Evolutionary conservation across 306 rosid species (phyloP).

Genomic region (Prunus mongolica): DNA sequence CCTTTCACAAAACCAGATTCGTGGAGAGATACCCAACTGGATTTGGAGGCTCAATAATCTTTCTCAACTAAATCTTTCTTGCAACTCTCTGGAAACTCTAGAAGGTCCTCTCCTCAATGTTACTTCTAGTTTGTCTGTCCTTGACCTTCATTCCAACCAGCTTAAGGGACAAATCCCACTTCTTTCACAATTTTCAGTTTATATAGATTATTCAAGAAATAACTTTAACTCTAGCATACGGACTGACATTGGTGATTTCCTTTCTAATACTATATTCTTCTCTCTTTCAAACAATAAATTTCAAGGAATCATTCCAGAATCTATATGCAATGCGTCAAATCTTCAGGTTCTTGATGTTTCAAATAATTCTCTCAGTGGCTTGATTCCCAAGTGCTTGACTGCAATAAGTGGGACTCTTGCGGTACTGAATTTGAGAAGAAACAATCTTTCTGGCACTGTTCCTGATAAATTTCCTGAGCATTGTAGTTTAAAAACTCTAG

Average conservation of each 20-base stretch:
- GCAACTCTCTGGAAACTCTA: slow-evolving; percentile 11
- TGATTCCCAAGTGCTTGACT: slow-evolving; percentile 17
- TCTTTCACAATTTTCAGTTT: neutral
- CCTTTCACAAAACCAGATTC: slow-evolving; percentile 43
- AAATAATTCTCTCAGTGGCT: slow-evolving; percentile 20
- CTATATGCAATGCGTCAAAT: slow-evolving; percentile 24
- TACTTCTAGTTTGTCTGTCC: fast-evolving
- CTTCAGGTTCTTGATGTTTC: slow-evolving; percentile 36
- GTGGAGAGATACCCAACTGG: slow-evolving; percentile 45
- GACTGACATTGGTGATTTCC: neutral
- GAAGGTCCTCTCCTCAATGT: neutral
- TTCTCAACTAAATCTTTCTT: slow-evolving; percentile 28
- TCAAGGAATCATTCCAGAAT: slow-evolving; percentile 3
- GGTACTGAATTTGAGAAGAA: slow-evolving; percentile 26
- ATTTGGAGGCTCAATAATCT: slow-evolving; percentile 34
- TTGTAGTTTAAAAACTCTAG: slow-evolving; percentile 23
- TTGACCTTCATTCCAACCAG: slow-evolving; percentile 40
- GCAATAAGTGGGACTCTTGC: slow-evolving; percentile 1
- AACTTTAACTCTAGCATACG: slow-evolving; percentile 18
- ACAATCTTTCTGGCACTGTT: neutral
- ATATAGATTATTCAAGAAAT: slow-evolving; percentile 31
- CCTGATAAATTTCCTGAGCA: slow-evolving; percentile 12
- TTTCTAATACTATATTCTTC: fast-evolving
- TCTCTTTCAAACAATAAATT: slow-evolving; percentile 32
- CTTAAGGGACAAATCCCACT: slow-evolving; percentile 15